These are phyloP conservation scores for Paracoccidioides lutzii DNA, from an alignment of 2,329 filamentous ascomycete species.

Conservation along the genomic window DNA sequence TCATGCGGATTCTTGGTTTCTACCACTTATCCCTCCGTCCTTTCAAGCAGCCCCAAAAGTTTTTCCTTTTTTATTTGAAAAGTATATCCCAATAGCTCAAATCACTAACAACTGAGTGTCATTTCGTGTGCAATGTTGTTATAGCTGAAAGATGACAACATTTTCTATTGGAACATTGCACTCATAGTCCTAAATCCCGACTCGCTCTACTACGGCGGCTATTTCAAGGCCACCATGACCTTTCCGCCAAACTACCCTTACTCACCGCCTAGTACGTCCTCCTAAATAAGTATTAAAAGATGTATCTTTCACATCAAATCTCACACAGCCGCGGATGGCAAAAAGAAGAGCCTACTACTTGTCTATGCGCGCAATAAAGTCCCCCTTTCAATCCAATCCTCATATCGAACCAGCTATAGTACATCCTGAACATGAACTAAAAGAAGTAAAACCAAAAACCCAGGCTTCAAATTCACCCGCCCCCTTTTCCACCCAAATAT, in stretches of 20 bases:
- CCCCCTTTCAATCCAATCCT: too few species aligned
- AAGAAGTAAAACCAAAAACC: background rate
- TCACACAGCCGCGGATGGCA: too few species aligned
- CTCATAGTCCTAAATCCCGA: slow-evolving; percentile 89
- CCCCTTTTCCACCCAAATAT: slow-evolving; percentile 88
- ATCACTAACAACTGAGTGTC: background rate
- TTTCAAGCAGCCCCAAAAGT: background rate
- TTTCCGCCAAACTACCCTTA: slow-evolving; percentile 87
- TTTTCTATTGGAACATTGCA: slow-evolving; percentile 76
- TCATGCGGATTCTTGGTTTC: too few species aligned
- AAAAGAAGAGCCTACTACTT: background rate
- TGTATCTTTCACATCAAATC: background rate
- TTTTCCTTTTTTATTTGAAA: background rate
- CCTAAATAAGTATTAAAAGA: background rate
- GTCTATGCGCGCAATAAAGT: too few species aligned
- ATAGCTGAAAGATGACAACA: slow-evolving; percentile 65
- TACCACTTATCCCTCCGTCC: background rate
- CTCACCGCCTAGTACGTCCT: slow-evolving; percentile 52
- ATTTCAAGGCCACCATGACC: slow-evolving; percentile 78
- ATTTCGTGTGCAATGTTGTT: slow-evolving; percentile 4
- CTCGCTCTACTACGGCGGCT: slow-evolving; percentile 82
- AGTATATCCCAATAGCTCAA: too few species aligned
- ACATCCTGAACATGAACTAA: background rate
- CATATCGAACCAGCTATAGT: background rate
- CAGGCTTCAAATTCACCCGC: slow-evolving; percentile 67